Base-by-base conservation (phyloP, 164 flowering plant species). In the Vitis rupestris region DNA sequence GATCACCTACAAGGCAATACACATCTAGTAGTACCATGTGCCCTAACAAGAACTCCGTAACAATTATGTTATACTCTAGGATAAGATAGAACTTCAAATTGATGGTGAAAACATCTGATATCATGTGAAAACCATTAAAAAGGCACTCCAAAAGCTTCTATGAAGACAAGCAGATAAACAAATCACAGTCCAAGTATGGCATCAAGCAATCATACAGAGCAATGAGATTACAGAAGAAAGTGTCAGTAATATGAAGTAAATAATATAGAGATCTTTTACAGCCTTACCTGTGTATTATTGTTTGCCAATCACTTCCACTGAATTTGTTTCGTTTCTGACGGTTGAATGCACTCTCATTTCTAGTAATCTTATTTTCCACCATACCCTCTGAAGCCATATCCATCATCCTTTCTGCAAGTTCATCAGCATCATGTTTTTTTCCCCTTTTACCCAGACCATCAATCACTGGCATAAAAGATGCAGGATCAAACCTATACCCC, bases 381-480 rank as follows among this genome's bases (percentile, higher is more conserved):
- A 68, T 74, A 59, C 67, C 81, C 48, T 76, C 85, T 50, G 87
- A 78, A 73, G 80, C 84, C 91, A 95, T 83, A 66, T 82, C 89
- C 88, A 91, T 80, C 99, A 95, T 91, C 69, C 30, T 82, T 74
- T 89, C 93, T 17, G 93, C 81, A 61, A 93, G 85, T 72, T 85
- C 81, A 81, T 91, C 87, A 44, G 90, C 91, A 78, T 83, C 97
- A 56, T 73, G 86, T 59, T 89, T 93, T 56, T 80, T 85, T 67
- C 98, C 97, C 49, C n/a, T 74, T 69, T 81, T 87, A 59, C 83
- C 80, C 51, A 93, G 77, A 59, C 71, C 89, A 78, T 95, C 96
- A 79, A 95, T 85, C 63, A 95, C 96, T 23, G 92, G 90, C 89
- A 95, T 83, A 72, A 95, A 90, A 61, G 90, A 72, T 67, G 98